Evolutionary conservation across 345 rosid species (phyloP).

Genomic region (Bruguiera parviflora): DNA sequence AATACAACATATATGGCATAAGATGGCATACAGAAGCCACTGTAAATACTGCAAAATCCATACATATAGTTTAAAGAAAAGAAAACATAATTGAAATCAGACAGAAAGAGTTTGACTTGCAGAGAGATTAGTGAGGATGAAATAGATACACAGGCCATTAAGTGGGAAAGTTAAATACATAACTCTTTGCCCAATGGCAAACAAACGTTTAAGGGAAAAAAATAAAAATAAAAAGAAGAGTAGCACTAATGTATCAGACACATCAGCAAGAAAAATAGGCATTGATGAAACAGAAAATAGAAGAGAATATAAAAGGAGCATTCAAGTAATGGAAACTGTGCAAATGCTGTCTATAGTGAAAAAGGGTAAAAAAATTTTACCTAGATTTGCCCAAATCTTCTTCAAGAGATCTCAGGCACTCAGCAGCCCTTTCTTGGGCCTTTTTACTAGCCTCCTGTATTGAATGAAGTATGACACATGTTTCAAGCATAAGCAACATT

Average conservation of each 20-base stretch:
- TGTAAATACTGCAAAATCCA: too few species aligned
- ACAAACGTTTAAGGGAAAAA: background rate
- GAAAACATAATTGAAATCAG: too few species aligned
- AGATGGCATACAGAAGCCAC: background rate
- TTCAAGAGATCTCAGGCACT: constrained; percentile 65
- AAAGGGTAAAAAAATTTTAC: constrained; percentile 28
- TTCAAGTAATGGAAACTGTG: too few species aligned
- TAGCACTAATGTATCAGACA: background rate
- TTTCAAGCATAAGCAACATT: constrained; percentile 7
- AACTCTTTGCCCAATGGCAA: too few species aligned
- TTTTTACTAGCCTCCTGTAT: constrained; percentile 73
- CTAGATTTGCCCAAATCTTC: constrained; percentile 70
- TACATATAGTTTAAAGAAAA: too few species aligned
- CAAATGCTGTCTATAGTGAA: background rate
- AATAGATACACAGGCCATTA: too few species aligned
- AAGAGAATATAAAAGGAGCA: background rate
- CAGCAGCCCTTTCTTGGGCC: constrained; percentile 71
- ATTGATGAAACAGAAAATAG: background rate
- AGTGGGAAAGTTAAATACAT: too few species aligned
- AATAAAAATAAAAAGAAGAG: too few species aligned
- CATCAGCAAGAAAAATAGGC: too few species aligned
- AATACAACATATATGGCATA: constrained; percentile 2
- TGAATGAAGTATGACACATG: constrained; percentile 13
- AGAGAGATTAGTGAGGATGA: too few species aligned
- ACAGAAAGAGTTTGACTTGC: too few species aligned